These are phyloP conservation scores for Gracilaria caudata DNA, from an alignment of 23 red algal species.

Conservation along the genomic window DNA sequence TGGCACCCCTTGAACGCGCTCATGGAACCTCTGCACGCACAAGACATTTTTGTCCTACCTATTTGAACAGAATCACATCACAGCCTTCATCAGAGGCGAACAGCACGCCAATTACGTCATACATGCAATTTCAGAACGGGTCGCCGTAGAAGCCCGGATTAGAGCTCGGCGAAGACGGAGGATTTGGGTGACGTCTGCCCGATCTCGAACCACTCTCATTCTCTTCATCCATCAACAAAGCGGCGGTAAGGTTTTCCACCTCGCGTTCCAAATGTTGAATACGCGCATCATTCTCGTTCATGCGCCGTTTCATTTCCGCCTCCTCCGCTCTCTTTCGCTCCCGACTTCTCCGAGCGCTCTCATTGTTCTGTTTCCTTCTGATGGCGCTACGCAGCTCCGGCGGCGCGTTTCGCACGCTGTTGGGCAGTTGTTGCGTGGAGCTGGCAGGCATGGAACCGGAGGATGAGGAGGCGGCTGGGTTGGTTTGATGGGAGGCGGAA, in stretches of 20 bases:
- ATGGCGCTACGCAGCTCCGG: slow-evolving; percentile 28
- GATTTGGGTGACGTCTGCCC: background rate
- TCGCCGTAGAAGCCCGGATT: slow-evolving; percentile 9
- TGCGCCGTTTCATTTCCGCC: background rate
- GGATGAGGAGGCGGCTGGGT: background rate
- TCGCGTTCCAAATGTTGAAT: background rate
- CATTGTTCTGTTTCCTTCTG: slow-evolving; percentile 26
- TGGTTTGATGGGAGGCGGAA: background rate
- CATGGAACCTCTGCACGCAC: too few relatives aligned
- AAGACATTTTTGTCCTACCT: too few relatives aligned
- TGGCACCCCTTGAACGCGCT: too few relatives aligned
- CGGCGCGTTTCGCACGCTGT: slow-evolving; percentile 23
- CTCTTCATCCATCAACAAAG: background rate
- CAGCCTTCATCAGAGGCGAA: background rate
- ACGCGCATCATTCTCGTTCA: slow-evolving; percentile 20
- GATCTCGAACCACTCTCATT: background rate
- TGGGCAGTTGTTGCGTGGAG: background rate
- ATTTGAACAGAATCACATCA: too few relatives aligned
- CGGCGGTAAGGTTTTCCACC: slow-evolving; percentile 11
- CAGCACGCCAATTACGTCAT: background rate
- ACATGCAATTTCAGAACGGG: background rate
- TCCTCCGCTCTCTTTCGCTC: slow-evolving; percentile 17
- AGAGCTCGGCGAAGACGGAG: background rate
- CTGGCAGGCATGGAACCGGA: background rate
- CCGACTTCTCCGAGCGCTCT: slow-evolving; percentile 15